Percentiles rank a stretch among this genome's conserved stretches.
These are phyloP conservation scores for Clitocybe nebularis DNA, from an alignment of 1,284 basidiomycete species.

Conservation along the genomic window DNA sequence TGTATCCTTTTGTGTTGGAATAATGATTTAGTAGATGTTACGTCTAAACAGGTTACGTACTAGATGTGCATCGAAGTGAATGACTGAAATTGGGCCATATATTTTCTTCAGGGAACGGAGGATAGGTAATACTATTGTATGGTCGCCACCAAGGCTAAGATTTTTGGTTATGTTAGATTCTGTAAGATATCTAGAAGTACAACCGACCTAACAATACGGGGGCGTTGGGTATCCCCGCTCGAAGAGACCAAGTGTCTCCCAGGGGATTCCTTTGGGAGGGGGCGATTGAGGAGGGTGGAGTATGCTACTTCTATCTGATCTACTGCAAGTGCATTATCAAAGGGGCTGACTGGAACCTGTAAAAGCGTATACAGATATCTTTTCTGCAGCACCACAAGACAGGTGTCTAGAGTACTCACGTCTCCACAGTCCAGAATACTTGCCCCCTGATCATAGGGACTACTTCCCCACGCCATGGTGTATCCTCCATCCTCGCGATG, in stretches of 20 bases:
- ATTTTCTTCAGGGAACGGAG: conserved; percentile 67
- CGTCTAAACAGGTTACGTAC: conserved; percentile 21
- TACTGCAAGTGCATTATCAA: conserved; percentile 71
- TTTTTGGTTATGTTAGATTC: too few relatives aligned
- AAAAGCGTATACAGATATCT: not conserved
- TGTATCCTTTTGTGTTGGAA: conserved; percentile 39
- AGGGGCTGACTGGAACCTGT: conserved; percentile 66
- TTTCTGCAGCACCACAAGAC: not conserved
- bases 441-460: conserved; percentile 56
- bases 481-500: conserved; percentile 55
- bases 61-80: conserved; percentile 80
- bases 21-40: not conserved
- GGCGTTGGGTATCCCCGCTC: conserved; percentile 58
- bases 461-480: conserved; percentile 63
- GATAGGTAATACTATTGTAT: conserved; percentile 76
- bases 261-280: conserved; percentile 31
- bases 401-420: conserved; percentile 31
- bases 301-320: conserved; percentile 81
- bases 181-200: not conserved
- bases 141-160: conserved; percentile 74
- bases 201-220: conserved; percentile 60
- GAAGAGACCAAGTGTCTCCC: conserved; percentile 23
- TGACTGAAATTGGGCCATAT: conserved; percentile 75
- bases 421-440: conserved; percentile 81
- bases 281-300: conserved; percentile 58